Conservation (phyloP, 345 rosid species). For the Adansonia digitata region DNA sequence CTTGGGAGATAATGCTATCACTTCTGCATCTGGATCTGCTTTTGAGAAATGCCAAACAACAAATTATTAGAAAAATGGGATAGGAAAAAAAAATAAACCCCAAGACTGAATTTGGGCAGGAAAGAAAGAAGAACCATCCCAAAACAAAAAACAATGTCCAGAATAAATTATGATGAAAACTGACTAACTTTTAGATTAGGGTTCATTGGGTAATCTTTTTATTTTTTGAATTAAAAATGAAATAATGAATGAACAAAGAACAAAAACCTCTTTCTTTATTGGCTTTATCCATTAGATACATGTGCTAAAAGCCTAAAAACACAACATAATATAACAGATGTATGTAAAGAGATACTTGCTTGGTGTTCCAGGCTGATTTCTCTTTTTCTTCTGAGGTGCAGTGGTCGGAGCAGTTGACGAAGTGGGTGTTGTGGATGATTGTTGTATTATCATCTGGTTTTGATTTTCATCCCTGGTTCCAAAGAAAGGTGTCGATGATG, state of each 20-base stretch:
- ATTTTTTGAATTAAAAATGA: not conserved
- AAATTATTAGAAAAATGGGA: too few species aligned
- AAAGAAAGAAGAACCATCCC: too few species aligned
- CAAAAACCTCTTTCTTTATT: not conserved
- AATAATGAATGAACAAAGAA: too few species aligned
- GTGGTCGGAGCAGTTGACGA: slow-evolving; percentile 22
- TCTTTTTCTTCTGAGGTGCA: not conserved
- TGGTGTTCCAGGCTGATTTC: not conserved
- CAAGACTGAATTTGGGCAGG: too few species aligned
- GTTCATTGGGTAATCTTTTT: not conserved
- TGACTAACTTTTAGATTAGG: too few species aligned
- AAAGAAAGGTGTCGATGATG: not conserved
- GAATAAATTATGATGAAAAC: too few species aligned
- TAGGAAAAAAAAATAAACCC: too few species aligned
- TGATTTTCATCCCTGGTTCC: not conserved
- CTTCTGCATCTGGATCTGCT: slow-evolving; percentile 82
- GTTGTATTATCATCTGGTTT: not conserved
- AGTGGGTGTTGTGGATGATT: too few species aligned
- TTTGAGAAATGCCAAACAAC: too few species aligned
- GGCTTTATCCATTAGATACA: not conserved
- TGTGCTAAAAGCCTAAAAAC: not conserved
- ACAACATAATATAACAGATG: not conserved
- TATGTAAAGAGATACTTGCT: not conserved
- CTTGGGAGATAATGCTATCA: slow-evolving; percentile 79
- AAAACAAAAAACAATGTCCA: not conserved